Evolutionary conservation across 176 grass and related monocot genomes (phyloP), one percentile per base, ranked within the genome.

Genomic region (Aechmea fasciata): DNA sequence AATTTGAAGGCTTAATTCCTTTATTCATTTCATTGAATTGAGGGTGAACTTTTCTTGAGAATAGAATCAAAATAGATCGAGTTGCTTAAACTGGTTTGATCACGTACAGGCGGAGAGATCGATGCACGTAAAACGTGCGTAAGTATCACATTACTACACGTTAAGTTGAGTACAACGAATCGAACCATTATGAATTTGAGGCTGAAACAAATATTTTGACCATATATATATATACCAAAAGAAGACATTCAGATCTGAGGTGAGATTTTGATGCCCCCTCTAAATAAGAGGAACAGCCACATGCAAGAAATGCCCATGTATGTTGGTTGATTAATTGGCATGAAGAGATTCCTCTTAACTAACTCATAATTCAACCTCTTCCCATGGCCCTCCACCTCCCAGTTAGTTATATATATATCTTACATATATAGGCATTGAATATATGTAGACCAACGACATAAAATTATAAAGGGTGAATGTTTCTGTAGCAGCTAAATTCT

Each of bases 341-440:
- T 65, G 69, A 73, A 62, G 63, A 78, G 67, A 84, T 71, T 71
- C 78, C 74, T 67, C 73, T 33, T 53, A 73, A 81, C 63, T 76
- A 69, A 29, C 63, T 72, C 48, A 41, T 69, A 82, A 78, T 49
- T 15, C 63, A 26, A 5, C 14, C 19, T 17, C 14, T 59, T n/a
- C 52, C 15, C 13, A 55, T 13, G 52, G 52, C 52, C 15, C 52
- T n/a, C 54, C 54, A 59, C 14, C 54, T 59, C 19, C n/a, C 54
- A 17, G 54, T 59, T 59, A 59, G 54, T 59, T 59, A 59, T 41
- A 41, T 41, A 7, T 59, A 59, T 59, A 17, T n/a, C n/a, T 59
- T 59, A 59, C 7, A 41, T 41, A 7, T 59, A 59, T 59, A 17
- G 54, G 54, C 54, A 59, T 59, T 59, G 19, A 59, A 13, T 55